Evolutionary conservation across 2,329 filamentous ascomycete genomes (phyloP).

Genomic region (Fusarium sacchari): DNA sequence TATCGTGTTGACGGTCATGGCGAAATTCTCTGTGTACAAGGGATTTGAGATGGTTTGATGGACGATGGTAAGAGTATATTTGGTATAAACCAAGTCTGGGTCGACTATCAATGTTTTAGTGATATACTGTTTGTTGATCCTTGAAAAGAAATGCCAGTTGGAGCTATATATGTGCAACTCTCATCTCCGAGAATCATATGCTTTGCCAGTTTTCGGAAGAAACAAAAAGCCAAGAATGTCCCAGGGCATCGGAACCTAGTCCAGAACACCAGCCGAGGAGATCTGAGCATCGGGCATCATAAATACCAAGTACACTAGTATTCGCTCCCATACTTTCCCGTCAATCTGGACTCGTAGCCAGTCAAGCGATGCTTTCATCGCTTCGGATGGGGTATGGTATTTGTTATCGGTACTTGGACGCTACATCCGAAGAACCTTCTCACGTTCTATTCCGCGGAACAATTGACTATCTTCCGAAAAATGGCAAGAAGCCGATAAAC

Average conservation of each 20-base stretch:
- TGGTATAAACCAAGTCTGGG: neutral
- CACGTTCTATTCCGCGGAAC: neutral
- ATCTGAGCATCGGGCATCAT: fast-evolving
- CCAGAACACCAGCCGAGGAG: neutral
- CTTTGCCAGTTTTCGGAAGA: neutral
- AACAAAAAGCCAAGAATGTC: fast-evolving
- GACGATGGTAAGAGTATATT: too few relatives aligned
- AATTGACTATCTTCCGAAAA: neutral
- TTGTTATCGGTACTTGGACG: neutral
- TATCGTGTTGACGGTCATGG: neutral
- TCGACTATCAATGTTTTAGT: neutral
- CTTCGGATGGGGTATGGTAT: neutral
- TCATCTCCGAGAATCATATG: fast-evolving
- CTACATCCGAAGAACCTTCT: neutral
- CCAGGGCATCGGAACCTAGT: neutral
- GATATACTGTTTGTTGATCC: neutral
- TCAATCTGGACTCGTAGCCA: too few relatives aligned
- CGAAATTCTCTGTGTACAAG: fast-evolving
- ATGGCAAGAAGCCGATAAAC: neutral
- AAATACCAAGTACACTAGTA: neutral
- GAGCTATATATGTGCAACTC: neutral
- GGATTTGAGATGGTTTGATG: neutral
- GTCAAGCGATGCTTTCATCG: too few relatives aligned
- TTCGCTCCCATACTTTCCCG: too few relatives aligned
- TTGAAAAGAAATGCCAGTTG: fast-evolving